Conservation (phyloP, 495 filamentous ascomycete genomes). For the Penicillium waksmanii region DNA sequence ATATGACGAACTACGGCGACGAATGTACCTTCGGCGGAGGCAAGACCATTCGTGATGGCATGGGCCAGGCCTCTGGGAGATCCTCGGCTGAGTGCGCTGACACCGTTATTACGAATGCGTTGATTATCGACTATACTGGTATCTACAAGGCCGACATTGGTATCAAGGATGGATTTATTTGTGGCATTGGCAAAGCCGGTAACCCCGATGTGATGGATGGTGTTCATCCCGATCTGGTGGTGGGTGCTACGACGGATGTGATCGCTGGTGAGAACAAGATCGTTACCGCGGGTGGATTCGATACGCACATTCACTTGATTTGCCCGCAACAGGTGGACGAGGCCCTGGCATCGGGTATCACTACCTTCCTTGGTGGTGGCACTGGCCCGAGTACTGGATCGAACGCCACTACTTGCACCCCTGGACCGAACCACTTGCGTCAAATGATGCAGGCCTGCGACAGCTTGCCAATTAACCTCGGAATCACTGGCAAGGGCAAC, state of each 20-base stretch:
- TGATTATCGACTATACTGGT: slow-evolving; percentile 89
- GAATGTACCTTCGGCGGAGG: slow-evolving; percentile 96
- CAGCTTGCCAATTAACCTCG: slow-evolving; percentile 83
- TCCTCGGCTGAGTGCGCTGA: slow-evolving; percentile 74
- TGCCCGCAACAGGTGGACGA: slow-evolving; percentile 94
- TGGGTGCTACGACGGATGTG: slow-evolving; percentile 93
- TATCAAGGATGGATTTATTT: slow-evolving; percentile 85
- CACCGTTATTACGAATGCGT: slow-evolving; percentile 87
- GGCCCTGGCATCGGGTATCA: slow-evolving; percentile 84
- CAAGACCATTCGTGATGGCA: slow-evolving; percentile 92
- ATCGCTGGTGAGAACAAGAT: slow-evolving; percentile 94
- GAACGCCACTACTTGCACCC: slow-evolving; percentile 94
- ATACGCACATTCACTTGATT: slow-evolving; percentile 95
- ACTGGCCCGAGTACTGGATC: slow-evolving; percentile 96
- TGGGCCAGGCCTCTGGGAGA: slow-evolving; percentile 88
- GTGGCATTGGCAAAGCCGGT: slow-evolving; percentile 92
- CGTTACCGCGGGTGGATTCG: slow-evolving; percentile 87
- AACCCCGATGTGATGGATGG: slow-evolving; percentile 97
- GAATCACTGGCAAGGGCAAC: slow-evolving; percentile 96
- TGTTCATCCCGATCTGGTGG: slow-evolving; percentile 75
- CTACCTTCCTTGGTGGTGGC: slow-evolving; percentile 89
- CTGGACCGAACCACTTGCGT: slow-evolving; percentile 78
- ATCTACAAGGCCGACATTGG: slow-evolving; percentile 99
- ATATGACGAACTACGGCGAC: slow-evolving; percentile 83
- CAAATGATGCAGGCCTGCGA: slow-evolving; percentile 95